These are phyloP conservation scores for Termitomyces sp. DNA, from an alignment of 768 basidiomycete species.

Conservation along the genomic window DNA sequence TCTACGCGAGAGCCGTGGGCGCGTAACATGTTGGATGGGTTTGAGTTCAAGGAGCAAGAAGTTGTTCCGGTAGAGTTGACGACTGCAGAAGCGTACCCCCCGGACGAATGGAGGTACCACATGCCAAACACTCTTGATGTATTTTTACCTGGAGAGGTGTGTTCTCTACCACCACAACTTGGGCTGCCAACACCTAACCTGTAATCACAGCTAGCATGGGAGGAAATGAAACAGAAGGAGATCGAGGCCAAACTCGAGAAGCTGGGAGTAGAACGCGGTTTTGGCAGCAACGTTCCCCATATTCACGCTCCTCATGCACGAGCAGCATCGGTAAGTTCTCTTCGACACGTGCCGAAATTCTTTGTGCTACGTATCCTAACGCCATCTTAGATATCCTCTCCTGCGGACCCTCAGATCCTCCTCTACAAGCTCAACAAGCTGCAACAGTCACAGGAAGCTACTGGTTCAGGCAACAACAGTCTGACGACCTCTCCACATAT, in stretches of 20 bases:
- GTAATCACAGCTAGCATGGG: slow-evolving; percentile 62
- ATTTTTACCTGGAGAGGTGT: slow-evolving; percentile 78
- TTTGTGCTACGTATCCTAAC: not conserved
- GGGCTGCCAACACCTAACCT: slow-evolving; percentile 7
- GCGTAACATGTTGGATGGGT: slow-evolving; percentile 44
- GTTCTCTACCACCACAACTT: slow-evolving; percentile 11
- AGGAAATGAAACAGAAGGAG: slow-evolving; percentile 59
- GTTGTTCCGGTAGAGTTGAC: slow-evolving; percentile 26
- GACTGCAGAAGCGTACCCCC: slow-evolving; percentile 57
- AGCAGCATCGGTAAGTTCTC: slow-evolving; percentile 71
- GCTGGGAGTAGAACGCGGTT: slow-evolving; percentile 72
- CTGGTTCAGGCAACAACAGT: slow-evolving; percentile 41
- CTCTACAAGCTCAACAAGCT: slow-evolving; percentile 83
- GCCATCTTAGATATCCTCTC: slow-evolving; percentile 73
- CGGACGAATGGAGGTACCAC: slow-evolving; percentile 54
- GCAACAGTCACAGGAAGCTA: slow-evolving; percentile 62
- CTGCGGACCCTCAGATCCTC: slow-evolving; percentile 79
- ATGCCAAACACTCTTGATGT: slow-evolving; percentile 75
- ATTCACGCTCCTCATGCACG: slow-evolving; percentile 76
- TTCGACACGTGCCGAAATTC: slow-evolving; percentile 18
- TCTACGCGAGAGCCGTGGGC: slow-evolving; percentile 56
- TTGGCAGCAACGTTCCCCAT: slow-evolving; percentile 50
- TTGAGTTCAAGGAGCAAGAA: slow-evolving; percentile 17
- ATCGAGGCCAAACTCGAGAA: slow-evolving; percentile 83
- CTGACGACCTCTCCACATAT: slow-evolving; percentile 66